phyloP scores from a whole-genome alignment of 371 early-diverging fungal genomes.

The Syncephalastrum monosporum region DNA sequence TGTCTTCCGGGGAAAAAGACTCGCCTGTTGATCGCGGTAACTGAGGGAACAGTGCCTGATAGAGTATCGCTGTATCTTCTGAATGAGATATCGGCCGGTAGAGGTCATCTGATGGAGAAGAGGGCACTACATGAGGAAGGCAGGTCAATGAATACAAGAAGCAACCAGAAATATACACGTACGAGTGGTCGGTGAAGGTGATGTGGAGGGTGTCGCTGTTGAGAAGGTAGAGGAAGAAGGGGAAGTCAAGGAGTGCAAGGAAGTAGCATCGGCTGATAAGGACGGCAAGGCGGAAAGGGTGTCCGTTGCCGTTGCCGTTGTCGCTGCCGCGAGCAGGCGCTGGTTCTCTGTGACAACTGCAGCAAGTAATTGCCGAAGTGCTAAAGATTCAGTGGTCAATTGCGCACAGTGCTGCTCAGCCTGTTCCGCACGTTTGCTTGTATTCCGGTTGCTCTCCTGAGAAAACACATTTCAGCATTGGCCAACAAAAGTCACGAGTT shows the following conservation, averaged over 20 bases:
- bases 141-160: too few species aligned
- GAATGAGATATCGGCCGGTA: too few species aligned
- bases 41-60: too few species aligned
- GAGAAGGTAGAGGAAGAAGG: neutral
- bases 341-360: conserved; percentile 11
- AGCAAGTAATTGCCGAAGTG: conserved; percentile 5
- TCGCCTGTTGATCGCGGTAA: conserved; percentile 6
- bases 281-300: neutral
- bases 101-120: too few species aligned
- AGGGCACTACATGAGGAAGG: too few species aligned
- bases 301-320: neutral
- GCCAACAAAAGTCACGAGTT: neutral
- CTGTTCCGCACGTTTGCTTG: conserved; percentile 10
- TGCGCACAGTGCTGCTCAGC: conserved; percentile 12
- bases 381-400: neutral
- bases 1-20: conserved; percentile 1
- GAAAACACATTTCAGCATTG: neutral
- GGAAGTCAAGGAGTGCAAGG: too few species aligned
- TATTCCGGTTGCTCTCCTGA: conserved; percentile 17
- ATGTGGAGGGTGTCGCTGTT: neutral
- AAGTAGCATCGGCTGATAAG: neutral
- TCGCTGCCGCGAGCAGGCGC: neutral
- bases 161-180: too few species aligned
- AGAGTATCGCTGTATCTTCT: too few species aligned
- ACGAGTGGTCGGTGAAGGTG: neutral